Evolutionary conservation across 2,329 filamentous ascomycete genomes (phyloP), one percentile per base, ranked within the genome.

Genomic region (Neofusicoccum sp.): DNA sequence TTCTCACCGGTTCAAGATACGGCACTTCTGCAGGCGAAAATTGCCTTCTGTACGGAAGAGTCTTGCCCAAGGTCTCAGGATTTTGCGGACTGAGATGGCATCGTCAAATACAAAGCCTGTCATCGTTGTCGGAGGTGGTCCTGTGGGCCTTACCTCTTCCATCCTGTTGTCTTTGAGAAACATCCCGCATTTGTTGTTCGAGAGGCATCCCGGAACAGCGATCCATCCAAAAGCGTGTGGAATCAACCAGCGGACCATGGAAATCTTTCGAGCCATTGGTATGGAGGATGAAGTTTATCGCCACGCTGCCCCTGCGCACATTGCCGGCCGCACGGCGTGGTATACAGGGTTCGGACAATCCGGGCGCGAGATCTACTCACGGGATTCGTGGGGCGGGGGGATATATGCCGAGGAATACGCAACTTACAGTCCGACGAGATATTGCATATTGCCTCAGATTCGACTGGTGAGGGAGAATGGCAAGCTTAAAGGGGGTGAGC

Each of bases 221-320:
- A 74, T 75, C 43, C 70, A 73, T 43, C 74, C 73, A 12, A 74
- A 74, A 64, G 72, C 74, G 16, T 66, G 66, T 41, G 71, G 72
- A 3, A 65, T 74, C 54, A 74, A 76, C 36, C 69, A 73, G 37
- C 68, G 74, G 4, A 70, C 70, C 6, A 65, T 59, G 28, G 70
- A 71, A 47, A 64, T 73, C 11, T 73, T 73, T 56, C 74, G 74
- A 9, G 59, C 64, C 8, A 68, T 74, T 47, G 72, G 71, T 0
- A 64, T 76, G n/a, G 71, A 74, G 63, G 65, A 74, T 3, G 73
- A 73, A 29, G 61, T 75, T n/a, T 61, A 65, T 16, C 43, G 56
- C 6, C 50, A 65, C 4, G 64, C 65, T 6, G 70, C 70, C 5
- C 58, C 58, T 1, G 4, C 45, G 1, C 47, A 71, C 68, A 14